These are phyloP conservation scores for Ilex asprella DNA, from an alignment of 257 asterid species.

Conservation along the genomic window DNA sequence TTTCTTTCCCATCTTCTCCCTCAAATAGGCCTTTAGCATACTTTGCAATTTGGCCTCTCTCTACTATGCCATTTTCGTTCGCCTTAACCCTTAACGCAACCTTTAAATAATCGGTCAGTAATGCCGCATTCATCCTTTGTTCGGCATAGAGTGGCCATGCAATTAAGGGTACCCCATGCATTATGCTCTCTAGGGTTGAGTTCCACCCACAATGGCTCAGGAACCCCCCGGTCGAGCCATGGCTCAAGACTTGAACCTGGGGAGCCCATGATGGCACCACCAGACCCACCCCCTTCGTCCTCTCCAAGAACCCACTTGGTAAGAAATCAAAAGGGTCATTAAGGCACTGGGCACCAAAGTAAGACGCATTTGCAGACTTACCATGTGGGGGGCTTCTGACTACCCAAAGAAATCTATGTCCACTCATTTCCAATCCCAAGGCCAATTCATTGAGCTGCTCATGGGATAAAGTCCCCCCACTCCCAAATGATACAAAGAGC, in stretches of 20 bases:
- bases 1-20: slow-evolving; percentile 20
- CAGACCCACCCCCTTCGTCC: slow-evolving; percentile 34
- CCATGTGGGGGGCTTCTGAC: slow-evolving; percentile 17
- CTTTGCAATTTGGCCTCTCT: slow-evolving; percentile 11
- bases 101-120: slow-evolving; percentile 18
- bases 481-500: slow-evolving; percentile 59
- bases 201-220: slow-evolving; percentile 55
- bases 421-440: slow-evolving; percentile 27
- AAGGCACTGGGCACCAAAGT: not conserved
- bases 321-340: slow-evolving; percentile 40
- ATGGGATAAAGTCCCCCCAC: slow-evolving; percentile 65
- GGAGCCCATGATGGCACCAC: slow-evolving; percentile 54
- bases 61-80: slow-evolving; percentile 12
- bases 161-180: slow-evolving; percentile 35
- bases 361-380: too few species aligned
- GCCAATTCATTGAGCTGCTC: slow-evolving; percentile 34
- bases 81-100: slow-evolving; percentile 19
- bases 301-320: slow-evolving; percentile 39
- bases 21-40: slow-evolving; percentile 12
- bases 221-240: slow-evolving; percentile 34
- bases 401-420: slow-evolving; percentile 36
- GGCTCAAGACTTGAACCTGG: slow-evolving; percentile 37
- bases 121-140: slow-evolving; percentile 36
- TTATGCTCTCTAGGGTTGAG: slow-evolving; percentile 36
- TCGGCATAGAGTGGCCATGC: slow-evolving; percentile 48